These are phyloP conservation scores for Chrysoporthe cubensis DNA, from an alignment of 2,329 filamentous ascomycete genomes.

Conservation along the genomic window DNA sequence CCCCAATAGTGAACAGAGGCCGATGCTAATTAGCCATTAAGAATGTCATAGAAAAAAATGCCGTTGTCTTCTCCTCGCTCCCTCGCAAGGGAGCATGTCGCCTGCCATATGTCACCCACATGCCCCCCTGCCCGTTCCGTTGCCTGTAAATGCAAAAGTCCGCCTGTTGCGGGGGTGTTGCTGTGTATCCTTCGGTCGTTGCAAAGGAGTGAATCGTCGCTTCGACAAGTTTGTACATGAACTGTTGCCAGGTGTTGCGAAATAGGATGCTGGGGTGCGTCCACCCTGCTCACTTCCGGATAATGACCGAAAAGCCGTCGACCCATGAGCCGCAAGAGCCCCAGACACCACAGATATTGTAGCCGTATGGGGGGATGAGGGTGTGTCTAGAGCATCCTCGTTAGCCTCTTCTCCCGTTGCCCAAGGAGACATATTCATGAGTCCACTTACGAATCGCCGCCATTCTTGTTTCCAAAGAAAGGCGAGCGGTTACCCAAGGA, in stretches of 20 bases:
- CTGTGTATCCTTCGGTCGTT: background rate
- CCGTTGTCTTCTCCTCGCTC: background rate
- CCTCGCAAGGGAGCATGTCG: background rate
- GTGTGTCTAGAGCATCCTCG: slow-evolving; percentile 66
- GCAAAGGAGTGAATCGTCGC: slow-evolving; percentile 1
- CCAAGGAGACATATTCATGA: background rate
- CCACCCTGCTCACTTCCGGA: slow-evolving; percentile 22
- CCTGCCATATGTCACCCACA: background rate
- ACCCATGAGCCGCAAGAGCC: slow-evolving; percentile 82
- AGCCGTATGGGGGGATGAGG: slow-evolving; percentile 86
- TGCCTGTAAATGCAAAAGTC: background rate
- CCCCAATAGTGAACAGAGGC: slow-evolving; percentile 5
- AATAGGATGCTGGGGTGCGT: background rate
- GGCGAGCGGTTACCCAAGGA: slow-evolving; percentile 85
- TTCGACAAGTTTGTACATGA: slow-evolving; percentile 17
- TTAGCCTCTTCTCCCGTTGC: slow-evolving; percentile 10
- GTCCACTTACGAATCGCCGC: slow-evolving; percentile 77
- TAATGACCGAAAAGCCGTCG: slow-evolving; percentile 81
- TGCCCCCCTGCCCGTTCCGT: slow-evolving; percentile 1
- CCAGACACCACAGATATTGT: slow-evolving; percentile 84
- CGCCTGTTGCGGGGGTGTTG: background rate
- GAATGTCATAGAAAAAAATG: slow-evolving; percentile 7
- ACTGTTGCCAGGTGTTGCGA: background rate
- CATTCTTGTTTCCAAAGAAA: slow-evolving; percentile 78
- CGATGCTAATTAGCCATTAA: slow-evolving; percentile 29